These are phyloP conservation scores for Austroboletus niveus DNA, from an alignment of 1,284 basidiomycete species.

Conservation along the genomic window DNA sequence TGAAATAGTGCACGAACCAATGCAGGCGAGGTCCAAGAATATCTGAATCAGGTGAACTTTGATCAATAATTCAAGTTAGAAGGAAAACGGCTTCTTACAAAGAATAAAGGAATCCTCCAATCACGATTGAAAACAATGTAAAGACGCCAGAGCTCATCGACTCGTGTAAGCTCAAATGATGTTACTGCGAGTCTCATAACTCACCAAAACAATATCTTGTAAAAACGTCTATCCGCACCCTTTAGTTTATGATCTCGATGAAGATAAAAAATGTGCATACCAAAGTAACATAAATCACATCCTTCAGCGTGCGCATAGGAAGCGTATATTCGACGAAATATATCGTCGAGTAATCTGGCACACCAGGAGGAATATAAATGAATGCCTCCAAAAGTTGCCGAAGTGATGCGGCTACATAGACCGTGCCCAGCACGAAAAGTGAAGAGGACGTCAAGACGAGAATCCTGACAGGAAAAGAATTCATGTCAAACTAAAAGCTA, in stretches of 20 bases:
- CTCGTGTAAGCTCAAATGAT: neutral
- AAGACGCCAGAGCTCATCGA: conserved; percentile 15
- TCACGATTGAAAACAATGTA: conserved; percentile 16
- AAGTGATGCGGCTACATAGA: conserved; percentile 12
- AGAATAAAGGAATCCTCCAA: conserved; percentile 12
- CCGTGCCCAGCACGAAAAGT: conserved; percentile 12
- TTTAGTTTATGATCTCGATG: neutral
- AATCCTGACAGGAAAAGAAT: conserved; percentile 2
- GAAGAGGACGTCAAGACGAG: conserved; percentile 17
- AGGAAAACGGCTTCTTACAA: conserved; percentile 3
- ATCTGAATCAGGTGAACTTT: conserved; percentile 6
- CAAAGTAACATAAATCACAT: conserved; percentile 15
- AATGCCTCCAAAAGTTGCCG: conserved; percentile 18
- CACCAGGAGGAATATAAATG: conserved; percentile 8
- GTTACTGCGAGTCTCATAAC: neutral
- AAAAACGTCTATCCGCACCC: conserved; percentile 8
- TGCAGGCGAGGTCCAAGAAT: conserved; percentile 17
- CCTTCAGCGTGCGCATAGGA: conserved; percentile 16
- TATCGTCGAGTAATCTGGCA: conserved; percentile 8
- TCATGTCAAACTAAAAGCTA: neutral
- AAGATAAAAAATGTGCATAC: neutral
- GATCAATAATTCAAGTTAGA: neutral
- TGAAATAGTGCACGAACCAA: conserved; percentile 5
- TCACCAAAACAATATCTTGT: conserved; percentile 17
- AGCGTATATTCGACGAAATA: conserved; percentile 12